These are phyloP conservation scores for Cyclotella baltica DNA, from an alignment of 108 stramenopile species.

Conservation along the genomic window DNA sequence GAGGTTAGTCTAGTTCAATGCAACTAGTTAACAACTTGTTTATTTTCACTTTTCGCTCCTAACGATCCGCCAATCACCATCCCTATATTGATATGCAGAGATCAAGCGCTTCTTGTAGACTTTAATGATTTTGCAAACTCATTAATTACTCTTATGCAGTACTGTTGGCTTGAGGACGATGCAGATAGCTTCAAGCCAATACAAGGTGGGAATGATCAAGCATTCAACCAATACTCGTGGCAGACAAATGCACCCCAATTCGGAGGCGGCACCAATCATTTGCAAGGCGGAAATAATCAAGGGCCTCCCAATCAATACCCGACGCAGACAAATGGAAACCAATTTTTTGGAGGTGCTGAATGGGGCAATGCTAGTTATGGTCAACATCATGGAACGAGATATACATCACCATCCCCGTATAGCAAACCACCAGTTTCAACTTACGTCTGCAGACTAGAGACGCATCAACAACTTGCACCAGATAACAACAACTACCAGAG, in stretches of 20 bases:
- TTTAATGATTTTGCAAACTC: slow-evolving; percentile 58
- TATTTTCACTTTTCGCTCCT: not conserved
- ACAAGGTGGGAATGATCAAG: not conserved
- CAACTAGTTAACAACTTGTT: not conserved
- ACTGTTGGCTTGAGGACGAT: slow-evolving; percentile 44
- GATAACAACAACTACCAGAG: slow-evolving; percentile 34
- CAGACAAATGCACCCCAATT: not conserved
- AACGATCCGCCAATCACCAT: not conserved
- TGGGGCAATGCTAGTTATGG: slow-evolving; percentile 25
- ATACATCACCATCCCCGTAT: slow-evolving; percentile 40
- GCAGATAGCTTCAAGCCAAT: not conserved
- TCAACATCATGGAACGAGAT: slow-evolving; percentile 26
- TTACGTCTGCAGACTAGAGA: slow-evolving; percentile 55
- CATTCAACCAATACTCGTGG: slow-evolving; percentile 4
- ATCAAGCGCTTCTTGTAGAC: slow-evolving; percentile 59
- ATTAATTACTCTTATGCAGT: slow-evolving; percentile 49
- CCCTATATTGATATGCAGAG: slow-evolving; percentile 11
- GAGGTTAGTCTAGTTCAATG: not conserved
- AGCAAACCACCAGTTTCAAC: slow-evolving; percentile 45
- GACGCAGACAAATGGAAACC: too few species aligned
- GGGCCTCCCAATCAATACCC: too few species aligned
- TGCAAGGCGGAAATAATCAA: too few species aligned
- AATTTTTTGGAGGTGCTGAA: not conserved
- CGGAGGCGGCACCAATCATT: too few species aligned
- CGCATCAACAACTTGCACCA: slow-evolving; percentile 1